Evolutionary conservation across 371 early-diverging fungal species (phyloP).

Genomic region (Smittium culicis): DNA sequence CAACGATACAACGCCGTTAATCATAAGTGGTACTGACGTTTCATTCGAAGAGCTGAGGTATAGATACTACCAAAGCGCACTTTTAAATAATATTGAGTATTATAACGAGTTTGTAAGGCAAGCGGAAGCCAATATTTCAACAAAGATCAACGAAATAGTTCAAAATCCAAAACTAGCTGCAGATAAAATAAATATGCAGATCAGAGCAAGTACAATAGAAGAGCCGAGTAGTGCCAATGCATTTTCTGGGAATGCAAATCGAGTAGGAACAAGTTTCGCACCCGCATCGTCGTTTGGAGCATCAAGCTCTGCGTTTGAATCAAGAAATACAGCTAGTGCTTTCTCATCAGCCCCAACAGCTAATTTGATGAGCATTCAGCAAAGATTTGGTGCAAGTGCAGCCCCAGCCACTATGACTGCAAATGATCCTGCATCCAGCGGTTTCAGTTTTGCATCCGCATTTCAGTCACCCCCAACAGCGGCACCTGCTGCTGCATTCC

Average conservation of each 20-base stretch:
- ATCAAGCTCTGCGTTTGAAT: neutral
- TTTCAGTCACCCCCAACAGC: neutral
- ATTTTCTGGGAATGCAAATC: neutral
- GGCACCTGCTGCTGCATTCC: neutral
- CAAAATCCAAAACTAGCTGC: neutral
- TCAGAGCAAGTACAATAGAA: no score
- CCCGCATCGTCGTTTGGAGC: neutral
- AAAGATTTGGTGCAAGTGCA: neutral
- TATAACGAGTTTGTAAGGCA: constrained; percentile 3
- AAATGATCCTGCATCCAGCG: neutral
- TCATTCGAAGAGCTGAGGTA: constrained; percentile 25
- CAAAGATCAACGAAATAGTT: neutral
- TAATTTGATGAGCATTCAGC: neutral
- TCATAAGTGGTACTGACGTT: constrained; percentile 20
- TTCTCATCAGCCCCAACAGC: neutral
- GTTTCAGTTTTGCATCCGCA: neutral
- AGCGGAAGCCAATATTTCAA: neutral
- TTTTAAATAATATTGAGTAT: neutral
- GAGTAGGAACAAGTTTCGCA: no score
- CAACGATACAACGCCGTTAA: constrained; percentile 13
- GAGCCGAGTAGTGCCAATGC: neutral
- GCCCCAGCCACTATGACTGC: neutral
- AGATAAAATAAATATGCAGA: no score
- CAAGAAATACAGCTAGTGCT: neutral
- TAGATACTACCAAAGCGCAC: neutral